Evolutionary conservation across 106 monocot species (phyloP), one percentile per base, ranked within the genome.

Genomic region (Allium cepa): DNA sequence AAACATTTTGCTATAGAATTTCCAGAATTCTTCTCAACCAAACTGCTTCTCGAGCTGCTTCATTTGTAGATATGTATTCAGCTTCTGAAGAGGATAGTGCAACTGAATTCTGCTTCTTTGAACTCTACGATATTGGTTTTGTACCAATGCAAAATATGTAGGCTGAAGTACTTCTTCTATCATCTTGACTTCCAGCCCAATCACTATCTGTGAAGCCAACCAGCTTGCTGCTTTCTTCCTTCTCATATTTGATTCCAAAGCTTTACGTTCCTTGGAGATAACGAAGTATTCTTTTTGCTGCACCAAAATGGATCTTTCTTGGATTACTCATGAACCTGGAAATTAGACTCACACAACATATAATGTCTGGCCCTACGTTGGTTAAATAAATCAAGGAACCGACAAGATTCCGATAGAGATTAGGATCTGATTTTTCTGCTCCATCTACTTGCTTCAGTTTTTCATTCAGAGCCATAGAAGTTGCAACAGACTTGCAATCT

Each of bases 11-110:
- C 7, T 69, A 28, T 15, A 69, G 12, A 56, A 46, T 52, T 57
- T 1, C 9, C 2, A 69, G 46, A 57, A 57, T 69, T 46, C 56
- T 69, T 69, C 56, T n/a, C 4, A 56, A 17, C 0, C 69, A 69
- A 4, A 57, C 13, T 56, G 69, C 69, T 46, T 69, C 14, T 46
- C 57, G 57, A 12, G 69, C 22, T 4, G 57, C 69, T 13, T 11
- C 22, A 26, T 51, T 68, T 10, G 22, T 1, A 10, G 52, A 53
- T 10, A 49, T 49, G 46, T 47, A 71, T 60, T 71, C 59, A 9
- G 59, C 59, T 60, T 71, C 59, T 18, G 58, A 45, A 47, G 47
- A 71, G 17, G 70, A 71, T 1, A n/a, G n/a, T 49, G 70, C 59
- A 7, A 59, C 6, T 7, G 46, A 49, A 10, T 60, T 3, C 46